Percentiles rank a stretch among this genome's conserved stretches.
Conservation (phyloP, 192 early-diverging fungal species). For the Funneliformis mosseae region DNA sequence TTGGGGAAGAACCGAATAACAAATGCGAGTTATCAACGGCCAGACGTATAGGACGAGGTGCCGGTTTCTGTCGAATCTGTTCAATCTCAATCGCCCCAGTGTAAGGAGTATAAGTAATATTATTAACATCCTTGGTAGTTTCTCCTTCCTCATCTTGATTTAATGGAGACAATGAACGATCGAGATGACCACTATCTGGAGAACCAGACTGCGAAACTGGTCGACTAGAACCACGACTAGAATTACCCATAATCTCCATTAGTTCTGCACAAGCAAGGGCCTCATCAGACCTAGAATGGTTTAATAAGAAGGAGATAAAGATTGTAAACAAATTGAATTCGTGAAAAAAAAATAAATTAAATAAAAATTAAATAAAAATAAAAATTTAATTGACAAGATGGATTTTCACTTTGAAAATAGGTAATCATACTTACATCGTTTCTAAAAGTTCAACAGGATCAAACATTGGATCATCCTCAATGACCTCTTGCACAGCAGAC, state of each 20-base stretch:
- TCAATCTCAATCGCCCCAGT: constrained; percentile 18
- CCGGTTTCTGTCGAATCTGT: background rate
- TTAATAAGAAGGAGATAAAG: background rate
- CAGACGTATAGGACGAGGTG: background rate
- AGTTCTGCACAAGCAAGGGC: constrained; percentile 28
- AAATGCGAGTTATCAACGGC: constrained; percentile 22
- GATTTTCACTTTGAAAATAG: background rate
- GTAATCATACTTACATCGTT: background rate
- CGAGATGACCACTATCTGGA: background rate
- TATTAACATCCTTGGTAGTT: background rate
- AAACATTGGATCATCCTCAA: constrained; percentile 6
- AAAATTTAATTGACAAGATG: background rate
- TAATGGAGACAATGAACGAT: background rate
- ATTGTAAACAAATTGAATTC: too few species aligned
- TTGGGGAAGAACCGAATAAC: constrained; percentile 27
- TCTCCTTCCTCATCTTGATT: background rate
- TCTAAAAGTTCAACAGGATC: background rate
- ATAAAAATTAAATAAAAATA: background rate
- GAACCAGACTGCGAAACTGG: constrained; percentile 25
- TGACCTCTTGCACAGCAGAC: constrained; percentile 15
- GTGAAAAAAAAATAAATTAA: background rate
- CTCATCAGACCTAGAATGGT: constrained; percentile 14
- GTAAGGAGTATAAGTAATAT: background rate
- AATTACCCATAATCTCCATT: constrained; percentile 26
- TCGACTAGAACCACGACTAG: constrained; percentile 14